Evolutionary conservation across 495 filamentous ascomycete species (phyloP).

Genomic region (Neurospora intermedia): DNA sequence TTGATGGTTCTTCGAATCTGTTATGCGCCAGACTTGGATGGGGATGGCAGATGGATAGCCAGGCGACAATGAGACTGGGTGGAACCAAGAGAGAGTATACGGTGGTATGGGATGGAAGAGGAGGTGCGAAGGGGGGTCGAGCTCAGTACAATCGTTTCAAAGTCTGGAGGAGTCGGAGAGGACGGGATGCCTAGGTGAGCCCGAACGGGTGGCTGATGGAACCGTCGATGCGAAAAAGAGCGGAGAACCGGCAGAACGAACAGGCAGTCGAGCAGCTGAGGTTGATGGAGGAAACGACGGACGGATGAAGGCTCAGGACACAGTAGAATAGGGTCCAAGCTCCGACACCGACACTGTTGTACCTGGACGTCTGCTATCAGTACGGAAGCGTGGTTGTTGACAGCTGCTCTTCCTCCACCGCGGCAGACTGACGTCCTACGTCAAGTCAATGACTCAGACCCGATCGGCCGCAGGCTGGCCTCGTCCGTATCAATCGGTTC

Average conservation of each 20-base stretch:
- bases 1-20: neutral
- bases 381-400: neutral
- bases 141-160: neutral
- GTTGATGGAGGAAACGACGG: neutral
- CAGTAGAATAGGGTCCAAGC: slow-evolving; percentile 1
- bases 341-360: slow-evolving; percentile 1
- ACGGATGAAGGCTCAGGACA: neutral
- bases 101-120: neutral
- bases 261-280: neutral
- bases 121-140: neutral
- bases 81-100: neutral
- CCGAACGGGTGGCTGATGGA: neutral
- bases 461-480: slow-evolving; percentile 11
- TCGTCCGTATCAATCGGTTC: neutral
- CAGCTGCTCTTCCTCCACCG: slow-evolving; percentile 12
- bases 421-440: slow-evolving; percentile 26
- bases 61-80: neutral
- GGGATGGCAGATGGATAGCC: neutral
- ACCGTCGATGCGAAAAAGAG: neutral
- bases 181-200: neutral
- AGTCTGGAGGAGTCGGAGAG: neutral
- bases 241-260: neutral
- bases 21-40: neutral
- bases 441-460: slow-evolving; percentile 32
- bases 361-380: neutral